These are phyloP conservation scores for Delitschia confertaspora DNA, from an alignment of 495 filamentous ascomycete genomes.

Conservation along the genomic window DNA sequence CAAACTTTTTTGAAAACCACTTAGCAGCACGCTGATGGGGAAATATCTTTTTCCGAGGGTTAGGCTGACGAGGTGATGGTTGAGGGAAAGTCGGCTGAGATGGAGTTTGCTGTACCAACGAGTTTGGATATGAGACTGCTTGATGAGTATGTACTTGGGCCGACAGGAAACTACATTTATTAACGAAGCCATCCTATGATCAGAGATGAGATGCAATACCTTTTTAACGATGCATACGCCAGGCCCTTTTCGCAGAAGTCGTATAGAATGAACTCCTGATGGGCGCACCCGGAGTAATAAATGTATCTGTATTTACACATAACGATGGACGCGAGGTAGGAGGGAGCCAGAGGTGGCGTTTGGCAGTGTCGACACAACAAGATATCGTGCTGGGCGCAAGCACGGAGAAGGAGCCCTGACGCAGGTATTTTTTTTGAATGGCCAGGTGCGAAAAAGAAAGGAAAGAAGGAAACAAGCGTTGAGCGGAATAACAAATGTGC, in stretches of 20 bases:
- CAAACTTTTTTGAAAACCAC: too few species aligned
- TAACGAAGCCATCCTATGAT: background rate
- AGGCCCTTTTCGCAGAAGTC: constrained; percentile 20
- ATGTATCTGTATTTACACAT: constrained; percentile 27
- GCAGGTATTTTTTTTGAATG: too few species aligned
- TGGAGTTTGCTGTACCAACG: too few species aligned
- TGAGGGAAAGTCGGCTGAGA: too few species aligned
- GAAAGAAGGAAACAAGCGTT: background rate
- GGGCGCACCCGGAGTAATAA: constrained; percentile 21
- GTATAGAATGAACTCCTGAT: constrained; percentile 13
- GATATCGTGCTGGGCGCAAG: background rate
- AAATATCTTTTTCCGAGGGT: too few species aligned
- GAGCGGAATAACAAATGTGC: too few species aligned
- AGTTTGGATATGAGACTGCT: too few species aligned
- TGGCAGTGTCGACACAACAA: constrained; percentile 1
- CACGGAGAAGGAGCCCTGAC: background rate
- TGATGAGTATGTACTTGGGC: too few species aligned
- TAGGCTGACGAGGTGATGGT: too few species aligned
- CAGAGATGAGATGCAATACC: background rate
- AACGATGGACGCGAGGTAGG: background rate
- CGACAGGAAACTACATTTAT: too few species aligned
- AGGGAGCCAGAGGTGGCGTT: background rate
- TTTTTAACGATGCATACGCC: background rate
- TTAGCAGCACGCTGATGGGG: too few species aligned
- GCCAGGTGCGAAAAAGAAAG: constrained; percentile 1